Base-by-base conservation (phyloP, 2,329 filamentous ascomycete species). In the Aspergillus costaricaensis region DNA sequence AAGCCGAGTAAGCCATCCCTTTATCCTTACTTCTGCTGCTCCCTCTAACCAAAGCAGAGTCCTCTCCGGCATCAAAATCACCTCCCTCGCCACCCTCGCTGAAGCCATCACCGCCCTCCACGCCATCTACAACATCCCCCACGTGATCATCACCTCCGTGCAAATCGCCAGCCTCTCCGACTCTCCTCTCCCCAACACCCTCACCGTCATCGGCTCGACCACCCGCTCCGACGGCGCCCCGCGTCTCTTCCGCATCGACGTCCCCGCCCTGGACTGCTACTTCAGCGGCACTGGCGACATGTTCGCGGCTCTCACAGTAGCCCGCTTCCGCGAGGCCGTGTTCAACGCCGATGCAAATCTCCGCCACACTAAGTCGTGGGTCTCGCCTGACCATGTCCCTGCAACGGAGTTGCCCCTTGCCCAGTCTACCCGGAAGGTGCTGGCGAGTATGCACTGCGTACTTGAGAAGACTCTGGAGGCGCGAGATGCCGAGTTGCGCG, bases 231-330 rank as follows among this genome's bases (percentile, higher is more conserved):
- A 83, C 57, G 85, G 86, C 65, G 82, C 82, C 44, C 87, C 94
- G 0, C 88, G 95, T n/a, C 84, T 94, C 55, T 99, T 98, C 82
- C 88, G 89, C 70, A 88, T 98, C 70, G 87, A 90, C 58, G 91
- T 97, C 59, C 92, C 94, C 0, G 86, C 89, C 27, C 88, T 97
- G 61, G 91, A 96, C 72, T 91, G 92, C 78, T 96, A 95, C 82
- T 99, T 98, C 78, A 92, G 90, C 69, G 95, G 95, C 43, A 98
- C 96, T 0, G 95, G 95, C 50, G 95, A 99, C 80, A 97, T 99
- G 94, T 98, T 99, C 73, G 94, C 92, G 30, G 94, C 94, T 7
- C 83, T 99, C 49, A 92, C 92, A 72, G 87, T 96, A 1, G 91
- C 91, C 43, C 88, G 94, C 30, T 87, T 99, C 71, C 88, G 94